A percentile compares a stretch with the other conserved stretches of the same genome.
phyloP scores from a whole-genome alignment of 148 eudicot species.

The Nepenthes mirabilis region DNA sequence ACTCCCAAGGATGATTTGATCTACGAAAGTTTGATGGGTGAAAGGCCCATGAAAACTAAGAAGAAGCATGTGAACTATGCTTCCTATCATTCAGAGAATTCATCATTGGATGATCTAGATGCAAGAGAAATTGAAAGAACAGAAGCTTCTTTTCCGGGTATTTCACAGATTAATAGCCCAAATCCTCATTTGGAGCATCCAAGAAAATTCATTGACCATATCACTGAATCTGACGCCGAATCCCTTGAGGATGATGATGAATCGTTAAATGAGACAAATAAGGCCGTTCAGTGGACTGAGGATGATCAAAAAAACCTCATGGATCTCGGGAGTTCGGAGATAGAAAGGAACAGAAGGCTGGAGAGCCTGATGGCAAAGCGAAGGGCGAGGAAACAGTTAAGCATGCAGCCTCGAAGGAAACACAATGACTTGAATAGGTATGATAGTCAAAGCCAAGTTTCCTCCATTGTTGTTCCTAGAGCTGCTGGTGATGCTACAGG shows the following conservation, averaged over 20 bases:
- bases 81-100: slow-evolving; percentile 2
- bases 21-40: slow-evolving; percentile 24
- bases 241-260: slow-evolving; percentile 24
- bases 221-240: slow-evolving; percentile 10
- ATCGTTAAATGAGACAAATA: slow-evolving; percentile 17
- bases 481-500: slow-evolving; percentile 3
- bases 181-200: background rate
- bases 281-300: slow-evolving; percentile 43
- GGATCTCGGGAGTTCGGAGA: slow-evolving; percentile 56
- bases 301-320: slow-evolving; percentile 41
- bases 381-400: slow-evolving; percentile 38
- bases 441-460: slow-evolving; percentile 12
- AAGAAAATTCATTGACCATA: slow-evolving; percentile 1
- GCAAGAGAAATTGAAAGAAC: background rate
- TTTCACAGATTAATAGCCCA: background rate
- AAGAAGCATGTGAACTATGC: slow-evolving; percentile 10
- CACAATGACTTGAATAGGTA: slow-evolving; percentile 7
- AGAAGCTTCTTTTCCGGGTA: background rate
- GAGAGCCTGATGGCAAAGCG: slow-evolving; percentile 64
- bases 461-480: slow-evolving; percentile 11
- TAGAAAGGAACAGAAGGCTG: slow-evolving; percentile 52
- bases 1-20: slow-evolving; percentile 7
- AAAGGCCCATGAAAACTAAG: slow-evolving; percentile 24
- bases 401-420: slow-evolving; percentile 33
- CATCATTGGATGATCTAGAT: slow-evolving; percentile 8